A percentile compares a stretch with the other conserved stretches of the same genome.
phyloP scores from a whole-genome alignment of 129 eudicot genomes.

The Tagetes erecta region DNA sequence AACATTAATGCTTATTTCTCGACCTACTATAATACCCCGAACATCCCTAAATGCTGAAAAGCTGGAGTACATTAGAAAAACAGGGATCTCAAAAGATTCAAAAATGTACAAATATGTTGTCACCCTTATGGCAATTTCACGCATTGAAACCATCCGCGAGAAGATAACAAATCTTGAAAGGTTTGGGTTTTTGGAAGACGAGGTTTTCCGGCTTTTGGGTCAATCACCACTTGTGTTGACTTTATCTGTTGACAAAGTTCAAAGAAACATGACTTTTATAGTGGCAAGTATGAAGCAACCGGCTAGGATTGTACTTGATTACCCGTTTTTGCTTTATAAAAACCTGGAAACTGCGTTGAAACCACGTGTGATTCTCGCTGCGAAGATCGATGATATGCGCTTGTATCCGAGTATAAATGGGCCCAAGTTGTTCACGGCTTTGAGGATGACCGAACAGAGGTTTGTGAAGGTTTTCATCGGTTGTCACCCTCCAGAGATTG shows the following conservation, averaged over 20 bases:
- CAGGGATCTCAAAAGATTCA: conserved; percentile 47
- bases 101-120: conserved; percentile 77
- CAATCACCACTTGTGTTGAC: conserved; percentile 61
- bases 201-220: conserved; percentile 51
- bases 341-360: conserved; percentile 59
- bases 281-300: conserved; percentile 65
- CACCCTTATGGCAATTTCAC: conserved; percentile 60
- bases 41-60: conserved; percentile 54
- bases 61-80: conserved; percentile 52
- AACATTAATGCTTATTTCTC: conserved; percentile 49
- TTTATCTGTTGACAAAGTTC: conserved; percentile 66
- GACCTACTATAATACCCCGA: conserved; percentile 67
- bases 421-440: conserved; percentile 48
- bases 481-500: conserved; percentile 54
- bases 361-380: conserved; percentile 53
- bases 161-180: conserved; percentile 67
- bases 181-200: conserved; percentile 67
- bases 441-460: conserved; percentile 71
- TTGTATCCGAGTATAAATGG: conserved; percentile 60
- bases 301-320: conserved; percentile 34
- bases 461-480: conserved; percentile 49
- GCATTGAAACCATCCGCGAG: conserved; percentile 61
- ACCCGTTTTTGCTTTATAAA: conserved; percentile 54
- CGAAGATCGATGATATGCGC: conserved; percentile 64
- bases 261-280: conserved; percentile 75